Evolutionary conservation across 495 filamentous ascomycete species (phyloP), one percentile per base, ranked within the genome.

Genomic region (Hyaloscypha hepaticicola): DNA sequence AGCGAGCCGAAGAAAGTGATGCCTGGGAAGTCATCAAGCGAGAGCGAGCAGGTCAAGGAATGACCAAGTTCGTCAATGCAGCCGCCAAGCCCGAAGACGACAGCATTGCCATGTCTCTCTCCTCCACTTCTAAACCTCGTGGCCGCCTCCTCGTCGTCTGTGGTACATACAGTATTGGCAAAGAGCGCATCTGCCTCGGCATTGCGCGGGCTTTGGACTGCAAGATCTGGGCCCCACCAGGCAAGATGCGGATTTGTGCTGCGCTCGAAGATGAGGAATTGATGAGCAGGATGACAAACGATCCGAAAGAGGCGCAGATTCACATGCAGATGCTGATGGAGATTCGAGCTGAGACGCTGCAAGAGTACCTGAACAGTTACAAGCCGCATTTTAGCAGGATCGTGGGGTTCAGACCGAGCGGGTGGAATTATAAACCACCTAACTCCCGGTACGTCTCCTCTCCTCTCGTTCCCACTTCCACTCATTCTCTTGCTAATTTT

Each of bases 261-360:
- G 90, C 88, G 60, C 84, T 99, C 12, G 93, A 93, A 73, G 94
- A 97, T 74, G 79, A 89, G 0, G 92, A 96, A 68, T 85, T 99
- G 12, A 78, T 85, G 51, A 79, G 83, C 1, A 82, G 88, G 21
- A 79, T 99, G 67, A 99, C 95, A 0, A 80, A 80, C 34, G 77
- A 97, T 71, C 94, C 95, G 0, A 78, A 78, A 25, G 90, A 90
- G 68, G 95, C 96, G 1, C 95, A 97, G 75, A 91, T 99, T 0
- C 95, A 99, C 77, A 97, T 99, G 94, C 94, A 96, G 64, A 91
- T 89, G 64, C 80, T 99, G 7, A 92, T 92, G 77, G 94, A 97
- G 76, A 90, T 98, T 64, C 86, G 89, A 49, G 85, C 91, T 11
- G 91, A 96, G 58, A 95, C 94, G 0, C 81, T 99, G 9, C 82